Conservation (phyloP, 331 rosid genomes). For the Malus hybrid region DNA sequence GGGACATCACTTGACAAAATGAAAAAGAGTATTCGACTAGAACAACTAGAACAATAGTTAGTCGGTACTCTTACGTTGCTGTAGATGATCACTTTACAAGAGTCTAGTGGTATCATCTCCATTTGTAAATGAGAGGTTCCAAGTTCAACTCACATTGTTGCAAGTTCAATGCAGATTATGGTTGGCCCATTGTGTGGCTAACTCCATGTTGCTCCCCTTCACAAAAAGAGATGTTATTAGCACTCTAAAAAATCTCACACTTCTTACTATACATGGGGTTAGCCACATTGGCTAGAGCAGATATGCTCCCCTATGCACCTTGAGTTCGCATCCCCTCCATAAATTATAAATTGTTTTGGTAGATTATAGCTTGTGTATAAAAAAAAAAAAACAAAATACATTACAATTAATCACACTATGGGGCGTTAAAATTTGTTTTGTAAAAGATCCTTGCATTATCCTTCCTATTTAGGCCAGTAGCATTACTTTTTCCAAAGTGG, state of each 20-base stretch:
- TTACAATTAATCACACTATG: background rate
- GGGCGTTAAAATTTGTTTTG: background rate
- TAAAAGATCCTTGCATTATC: background rate
- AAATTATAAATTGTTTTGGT: background rate
- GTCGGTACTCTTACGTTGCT: no score
- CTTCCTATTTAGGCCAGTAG: background rate
- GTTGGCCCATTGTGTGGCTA: background rate
- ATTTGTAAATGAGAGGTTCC: no score
- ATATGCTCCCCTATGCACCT: background rate
- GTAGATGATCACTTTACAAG: no score
- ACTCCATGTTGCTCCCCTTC: background rate
- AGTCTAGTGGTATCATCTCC: no score
- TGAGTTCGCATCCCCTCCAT: background rate
- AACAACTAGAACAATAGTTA: no score
- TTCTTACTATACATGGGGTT: background rate
- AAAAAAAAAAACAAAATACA: background rate
- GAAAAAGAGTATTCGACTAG: no score
- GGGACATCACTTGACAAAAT: no score
- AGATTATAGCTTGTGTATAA: no score
- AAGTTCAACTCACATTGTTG: no score
- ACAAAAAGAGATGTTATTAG: background rate
- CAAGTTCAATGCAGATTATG: conserved; percentile 21
- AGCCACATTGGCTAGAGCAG: background rate
- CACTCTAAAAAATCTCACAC: background rate
- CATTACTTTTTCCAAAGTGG: background rate